Evolutionary conservation across 768 basidiomycete genomes (phyloP).

Genomic region (Suillus decipiens): DNA sequence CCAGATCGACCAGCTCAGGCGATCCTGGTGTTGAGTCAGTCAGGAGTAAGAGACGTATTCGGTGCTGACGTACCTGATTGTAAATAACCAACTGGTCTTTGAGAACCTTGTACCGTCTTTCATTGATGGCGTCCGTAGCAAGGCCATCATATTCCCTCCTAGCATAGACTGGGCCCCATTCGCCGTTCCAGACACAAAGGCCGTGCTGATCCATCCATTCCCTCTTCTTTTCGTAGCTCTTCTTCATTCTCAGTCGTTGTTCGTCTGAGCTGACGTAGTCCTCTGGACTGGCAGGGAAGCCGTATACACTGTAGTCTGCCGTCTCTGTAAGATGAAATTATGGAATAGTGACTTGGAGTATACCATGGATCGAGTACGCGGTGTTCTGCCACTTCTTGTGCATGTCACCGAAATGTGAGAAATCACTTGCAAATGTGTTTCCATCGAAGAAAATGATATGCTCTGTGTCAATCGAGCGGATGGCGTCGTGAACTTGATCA

Average conservation of each 20-base stretch:
- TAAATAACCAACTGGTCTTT: slow-evolving; percentile 77
- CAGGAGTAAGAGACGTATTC: not conserved
- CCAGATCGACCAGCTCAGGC: slow-evolving; percentile 84
- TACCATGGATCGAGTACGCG: slow-evolving; percentile 77
- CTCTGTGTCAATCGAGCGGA: slow-evolving; percentile 66
- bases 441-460: slow-evolving; percentile 83
- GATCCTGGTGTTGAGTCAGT: slow-evolving; percentile 42
- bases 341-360: slow-evolving; percentile 6
- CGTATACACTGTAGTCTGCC: slow-evolving; percentile 46
- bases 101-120: slow-evolving; percentile 61
- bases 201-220: slow-evolving; percentile 73
- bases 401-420: slow-evolving; percentile 68
- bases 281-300: slow-evolving; percentile 65
- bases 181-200: slow-evolving; percentile 77
- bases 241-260: slow-evolving; percentile 51
- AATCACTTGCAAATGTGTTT: slow-evolving; percentile 82
- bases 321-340: not conserved
- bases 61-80: slow-evolving; percentile 42
- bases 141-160: slow-evolving; percentile 59
- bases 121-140: slow-evolving; percentile 66
- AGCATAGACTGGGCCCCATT: slow-evolving; percentile 84
- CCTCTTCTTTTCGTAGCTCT: slow-evolving; percentile 72
- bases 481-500: slow-evolving; percentile 64
- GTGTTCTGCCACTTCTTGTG: slow-evolving; percentile 68
- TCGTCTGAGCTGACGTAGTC: slow-evolving; percentile 52